Conservation (phyloP, 176 grass and related monocot species). For the Aegilops tauschii region DNA sequence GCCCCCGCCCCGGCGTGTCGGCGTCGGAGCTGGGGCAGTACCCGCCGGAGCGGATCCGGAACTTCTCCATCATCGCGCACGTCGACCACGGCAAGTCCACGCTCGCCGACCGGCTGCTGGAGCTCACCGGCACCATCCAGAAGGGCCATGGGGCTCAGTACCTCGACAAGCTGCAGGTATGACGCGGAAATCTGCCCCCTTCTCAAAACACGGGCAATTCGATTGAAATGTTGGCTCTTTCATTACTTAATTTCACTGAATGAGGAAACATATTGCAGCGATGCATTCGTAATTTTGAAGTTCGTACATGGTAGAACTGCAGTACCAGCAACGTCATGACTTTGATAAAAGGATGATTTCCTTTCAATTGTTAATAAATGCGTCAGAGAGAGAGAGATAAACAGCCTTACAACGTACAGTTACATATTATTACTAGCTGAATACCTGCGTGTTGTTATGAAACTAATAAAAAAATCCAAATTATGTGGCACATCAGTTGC, state of each 20-base stretch:
- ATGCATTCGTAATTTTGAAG: neutral
- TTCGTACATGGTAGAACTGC: neutral
- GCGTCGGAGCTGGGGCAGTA: conserved; percentile 63
- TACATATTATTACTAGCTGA: neutral
- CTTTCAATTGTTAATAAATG: neutral
- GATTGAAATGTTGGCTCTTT: neutral
- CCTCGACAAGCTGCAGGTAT: conserved; percentile 90
- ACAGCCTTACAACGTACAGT: neutral
- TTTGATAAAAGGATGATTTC: neutral
- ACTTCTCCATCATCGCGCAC: conserved; percentile 92
- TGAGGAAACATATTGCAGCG: neutral
- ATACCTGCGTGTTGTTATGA: neutral
- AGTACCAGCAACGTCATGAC: neutral
- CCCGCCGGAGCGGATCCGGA: conserved; percentile 76
- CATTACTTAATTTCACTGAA: neutral
- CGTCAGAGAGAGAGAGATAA: neutral
- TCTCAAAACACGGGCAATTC: neutral
- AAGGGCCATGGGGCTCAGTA: conserved; percentile 88
- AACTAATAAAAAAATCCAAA: too few species aligned
- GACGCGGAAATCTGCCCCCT: neutral
- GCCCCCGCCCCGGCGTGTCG: conserved; percentile 23
- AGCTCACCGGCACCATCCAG: conserved; percentile 89
- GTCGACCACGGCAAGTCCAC: conserved; percentile 95
- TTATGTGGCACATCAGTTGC: neutral
- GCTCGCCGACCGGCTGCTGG: conserved; percentile 78